A percentile compares a stretch with the other conserved stretches of the same genome.
Conservation (phyloP, 768 basidiomycete species). For the Phaffia tasmanica region DNA sequence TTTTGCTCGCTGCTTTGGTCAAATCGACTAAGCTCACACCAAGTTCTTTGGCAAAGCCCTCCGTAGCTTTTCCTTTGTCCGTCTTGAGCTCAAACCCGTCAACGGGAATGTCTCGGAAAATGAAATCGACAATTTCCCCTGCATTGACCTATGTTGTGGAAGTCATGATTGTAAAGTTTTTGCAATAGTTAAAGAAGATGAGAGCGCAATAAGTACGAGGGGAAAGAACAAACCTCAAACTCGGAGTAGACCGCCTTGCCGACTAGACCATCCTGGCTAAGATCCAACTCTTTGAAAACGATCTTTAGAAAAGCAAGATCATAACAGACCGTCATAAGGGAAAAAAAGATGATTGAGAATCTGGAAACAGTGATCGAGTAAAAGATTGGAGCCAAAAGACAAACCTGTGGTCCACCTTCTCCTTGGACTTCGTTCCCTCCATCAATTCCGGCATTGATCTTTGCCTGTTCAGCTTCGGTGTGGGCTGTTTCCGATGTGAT, state of each 20-base stretch:
- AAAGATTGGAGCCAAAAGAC: too few species aligned
- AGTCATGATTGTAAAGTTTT: too few species aligned
- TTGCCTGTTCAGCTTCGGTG: conserved; percentile 13
- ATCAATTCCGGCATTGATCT: too few species aligned
- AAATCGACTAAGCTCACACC: conserved; percentile 46
- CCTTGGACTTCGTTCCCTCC: too few species aligned
- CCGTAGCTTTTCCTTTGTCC: conserved; percentile 34
- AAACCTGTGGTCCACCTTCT: conserved; percentile 37
- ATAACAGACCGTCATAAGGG: too few species aligned
- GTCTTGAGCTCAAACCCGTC: background rate
- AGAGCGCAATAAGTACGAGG: background rate
- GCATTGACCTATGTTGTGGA: conserved; percentile 46
- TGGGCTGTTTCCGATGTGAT: conserved; percentile 21
- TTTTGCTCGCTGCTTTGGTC: conserved; percentile 42
- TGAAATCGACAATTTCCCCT: conserved; percentile 80
- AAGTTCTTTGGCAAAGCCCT: conserved; percentile 41
- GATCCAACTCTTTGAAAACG: conserved; percentile 50
- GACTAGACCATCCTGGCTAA: conserved; percentile 55
- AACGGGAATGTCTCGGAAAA: conserved; percentile 17
- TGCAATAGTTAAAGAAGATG: too few species aligned
- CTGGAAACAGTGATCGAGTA: too few species aligned
- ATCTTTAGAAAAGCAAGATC: too few species aligned
- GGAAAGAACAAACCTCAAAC: conserved; percentile 39
- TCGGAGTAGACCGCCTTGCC: conserved; percentile 54
- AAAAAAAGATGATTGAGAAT: too few species aligned